Base-by-base conservation (phyloP, 257 asterid species). In the Nicotiana tomentosiformis region DNA sequence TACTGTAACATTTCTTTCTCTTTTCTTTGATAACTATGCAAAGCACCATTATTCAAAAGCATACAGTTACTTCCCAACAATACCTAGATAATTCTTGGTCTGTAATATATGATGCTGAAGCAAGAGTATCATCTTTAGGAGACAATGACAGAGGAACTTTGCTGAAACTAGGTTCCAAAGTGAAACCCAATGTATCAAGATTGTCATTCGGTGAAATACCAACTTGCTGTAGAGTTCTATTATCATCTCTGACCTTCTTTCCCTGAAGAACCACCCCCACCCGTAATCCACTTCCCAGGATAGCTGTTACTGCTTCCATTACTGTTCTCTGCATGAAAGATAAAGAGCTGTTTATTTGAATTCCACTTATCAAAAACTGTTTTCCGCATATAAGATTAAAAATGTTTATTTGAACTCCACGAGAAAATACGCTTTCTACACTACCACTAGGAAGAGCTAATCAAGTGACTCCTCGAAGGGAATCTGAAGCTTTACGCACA, bases 231-330 rank as follows among this genome's bases (percentile, higher is more conserved):
- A 93, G 83, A 60, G 94, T 93, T 87, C 89, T 88, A 58, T 84
- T 85, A 88, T 93, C 93, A 61, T 93, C 94, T 84, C 94, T 84
- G 43, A 91, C 93, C 85, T 89, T 93, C 87, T 91, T 93, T 66
- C 97, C 97, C 65, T 91, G 92, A 84, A 90, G 90, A 85, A 90
- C 90, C 64, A 93, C 88, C 53, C 97, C 97, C 29, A 93, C 92
- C 84, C 93, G 91, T 77, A 93, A 85, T 76, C 94, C 93, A 78
- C 89, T 84, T 77, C 92, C 91, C 77, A 93, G 91, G 61, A 93
- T 85, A 81, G 94, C 84, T 60, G 88, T 86, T 35, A 93, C 90
- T 32, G 97, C 91, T 82, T 93, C 97, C 95, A 90, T 86, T 80
- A 93, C 95, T 67, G 91, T 88, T 88, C 90, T 93, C 97, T 93